phyloP scores from a whole-genome alignment of 2,329 filamentous ascomycete genomes.

The Aspergillus oerlinghausenensis region DNA sequence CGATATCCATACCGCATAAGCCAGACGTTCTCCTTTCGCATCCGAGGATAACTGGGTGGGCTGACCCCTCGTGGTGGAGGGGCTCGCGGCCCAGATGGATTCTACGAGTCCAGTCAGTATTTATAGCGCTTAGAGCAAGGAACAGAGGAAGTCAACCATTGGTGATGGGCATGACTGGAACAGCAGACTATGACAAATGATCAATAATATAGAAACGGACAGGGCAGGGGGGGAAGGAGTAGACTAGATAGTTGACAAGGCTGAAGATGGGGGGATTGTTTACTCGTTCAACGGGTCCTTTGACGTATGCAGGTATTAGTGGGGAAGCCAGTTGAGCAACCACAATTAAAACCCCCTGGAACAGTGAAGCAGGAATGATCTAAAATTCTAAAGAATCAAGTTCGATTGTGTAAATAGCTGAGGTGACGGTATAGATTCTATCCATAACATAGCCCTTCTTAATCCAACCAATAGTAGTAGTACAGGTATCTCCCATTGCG shows the following conservation, averaged over 20 bases:
- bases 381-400: background rate
- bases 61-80: slow-evolving; percentile 76
- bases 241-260: background rate
- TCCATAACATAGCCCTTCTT: background rate
- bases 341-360: background rate
- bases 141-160: slow-evolving; percentile 30
- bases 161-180: slow-evolving; percentile 40
- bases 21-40: slow-evolving; percentile 82
- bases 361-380: background rate
- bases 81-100: slow-evolving; percentile 77
- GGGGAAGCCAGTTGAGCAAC: background rate
- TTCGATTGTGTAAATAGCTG: background rate
- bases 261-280: slow-evolving; percentile 1
- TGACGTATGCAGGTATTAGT: background rate
- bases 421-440: background rate
- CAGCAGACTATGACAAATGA: slow-evolving; percentile 7
- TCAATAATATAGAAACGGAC: background rate
- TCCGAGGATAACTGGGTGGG: slow-evolving; percentile 86
- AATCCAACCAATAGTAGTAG: background rate
- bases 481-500: background rate
- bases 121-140: background rate
- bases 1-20: slow-evolving; percentile 69
- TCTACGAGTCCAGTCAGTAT: slow-evolving; percentile 40
- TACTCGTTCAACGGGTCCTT: background rate
- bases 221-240: background rate